Base-by-base conservation (phyloP, 2,329 filamentous ascomycete genomes). In the Botryosphaeria agaves region DNA sequence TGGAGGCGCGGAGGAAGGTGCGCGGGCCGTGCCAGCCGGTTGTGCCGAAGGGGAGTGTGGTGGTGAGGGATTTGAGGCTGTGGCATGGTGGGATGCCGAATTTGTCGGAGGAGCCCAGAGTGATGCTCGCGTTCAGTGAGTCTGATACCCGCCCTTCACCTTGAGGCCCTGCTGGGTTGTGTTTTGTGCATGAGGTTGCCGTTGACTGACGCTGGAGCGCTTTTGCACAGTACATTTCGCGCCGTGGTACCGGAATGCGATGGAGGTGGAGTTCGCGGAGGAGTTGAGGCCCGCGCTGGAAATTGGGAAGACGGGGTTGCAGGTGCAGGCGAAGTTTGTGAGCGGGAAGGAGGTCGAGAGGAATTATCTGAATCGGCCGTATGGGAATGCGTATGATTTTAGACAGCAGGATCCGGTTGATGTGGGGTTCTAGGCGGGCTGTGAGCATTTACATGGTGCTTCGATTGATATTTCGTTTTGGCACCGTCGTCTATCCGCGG, bases 11-110 rank as follows among this genome's bases (percentile, higher is more conserved):
- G 5, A 35, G 49, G 2, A 32, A 40, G 3, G 38, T 51, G 2
- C 46, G 57, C 5, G 54, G 59, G 5, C 65, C 65, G 0, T 43
- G 57, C 7, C 68, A 72, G 40, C 65, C 67, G 0, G 32, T 47
- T 3, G 56, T 71, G 1, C 53, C 53, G 20, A 69, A 68, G 39
- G 69, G 71, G 0, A 63, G 64, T 23, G 43, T 75, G 14, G 55
- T 74, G 20, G 42, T 76, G 18, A 56, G 72, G 2, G 71, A 76
- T 42, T 45, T 76, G 31, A 52, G 70, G 15, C 57, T 73, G 4
- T 76, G 71, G 70, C 70, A 76, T 43, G 69, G 67, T 0, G 71
- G 70, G 0, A 71, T 72, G 62, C 69, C 69, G 2, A 75, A 76
- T 38, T 41, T 47, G 25, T 64, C 61, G 1, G 45, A 56, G 4